phyloP scores from a whole-genome alignment of 805 yeast genomes.

The Schwanniomyces polymorphus region DNA sequence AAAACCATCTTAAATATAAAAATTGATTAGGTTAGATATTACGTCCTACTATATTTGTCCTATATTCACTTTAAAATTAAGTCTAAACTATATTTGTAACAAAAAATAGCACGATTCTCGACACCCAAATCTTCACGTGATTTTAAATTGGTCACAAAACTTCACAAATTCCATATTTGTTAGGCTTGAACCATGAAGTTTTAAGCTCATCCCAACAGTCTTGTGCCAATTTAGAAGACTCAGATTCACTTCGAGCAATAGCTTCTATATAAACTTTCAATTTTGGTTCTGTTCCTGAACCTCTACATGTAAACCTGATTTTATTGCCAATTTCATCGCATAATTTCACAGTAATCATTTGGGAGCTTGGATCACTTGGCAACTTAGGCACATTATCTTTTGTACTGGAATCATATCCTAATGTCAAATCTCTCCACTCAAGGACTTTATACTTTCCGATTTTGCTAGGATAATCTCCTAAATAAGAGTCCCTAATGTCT shows the following conservation, averaged over 20 bases:
- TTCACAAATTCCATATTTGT: conserved; percentile 34
- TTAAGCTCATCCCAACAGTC: conserved; percentile 65
- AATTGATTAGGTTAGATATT: background rate
- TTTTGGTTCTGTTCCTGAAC: conserved; percentile 97
- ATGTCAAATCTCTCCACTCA: conserved; percentile 81
- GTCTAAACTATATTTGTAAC: background rate
- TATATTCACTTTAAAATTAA: background rate
- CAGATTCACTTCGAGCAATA: conserved; percentile 41
- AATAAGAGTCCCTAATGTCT: conserved; percentile 40
- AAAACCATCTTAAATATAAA: conserved; percentile 13
- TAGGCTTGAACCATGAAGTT: conserved; percentile 71
- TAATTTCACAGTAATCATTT: conserved; percentile 79
- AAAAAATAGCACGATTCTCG: background rate
- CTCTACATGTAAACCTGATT: conserved; percentile 82
- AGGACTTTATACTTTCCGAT: conserved; percentile 61
- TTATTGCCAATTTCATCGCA: conserved; percentile 7
- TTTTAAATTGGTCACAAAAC: conserved; percentile 16
- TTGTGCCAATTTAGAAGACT: conserved; percentile 53
- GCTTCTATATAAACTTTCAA: conserved; percentile 91
- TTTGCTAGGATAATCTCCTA: conserved; percentile 38
- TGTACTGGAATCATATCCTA: conserved; percentile 76
- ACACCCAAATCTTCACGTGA: background rate
- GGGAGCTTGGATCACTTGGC: conserved; percentile 72
- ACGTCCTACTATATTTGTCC: background rate
- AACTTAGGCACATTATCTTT: conserved; percentile 55